Base-by-base conservation (phyloP, 73 alveolate species). In the Effrenium voratum region DNA sequence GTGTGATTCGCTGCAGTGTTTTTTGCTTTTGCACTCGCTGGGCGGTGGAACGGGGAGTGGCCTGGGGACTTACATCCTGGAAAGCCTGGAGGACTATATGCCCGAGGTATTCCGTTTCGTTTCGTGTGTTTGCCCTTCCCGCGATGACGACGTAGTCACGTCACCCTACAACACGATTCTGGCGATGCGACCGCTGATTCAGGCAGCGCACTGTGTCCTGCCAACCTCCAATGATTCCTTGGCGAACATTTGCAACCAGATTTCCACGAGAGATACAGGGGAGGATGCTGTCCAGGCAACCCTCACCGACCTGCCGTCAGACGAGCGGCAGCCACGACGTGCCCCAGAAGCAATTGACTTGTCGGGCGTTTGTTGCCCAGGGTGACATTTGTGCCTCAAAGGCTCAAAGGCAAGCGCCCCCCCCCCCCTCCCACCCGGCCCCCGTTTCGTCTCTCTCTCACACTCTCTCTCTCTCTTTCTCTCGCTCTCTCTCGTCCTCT, bases 11-110 rank as follows among this genome's bases (percentile, higher is more conserved):
- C 99, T 99, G 44, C 99, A 99, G 95, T 99, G 99, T 59, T 99
- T 99, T 95, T 99, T 99, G 99, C 98, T 99, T 66, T 92, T 99
- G 57, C 99, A 99, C 98, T 99, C 99, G 16, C 99, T 99, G 59
- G 99, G 99, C 30, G 99, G 99, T 50, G 99, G 99, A 15, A 99
- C 99, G 55, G 99, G 99, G 24, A 99, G 99, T 50, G 99, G 99
- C 24, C 99, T 99, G 60, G 99, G 99, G 45, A 98, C 99, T 57
- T 99, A 99, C 99, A 99, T 99, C 41, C 94, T 99, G 57, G 99
- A 99, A 57, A 57, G 85, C 80, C 77, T 98, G 34, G 99, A 98
- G 45, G 99, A 98, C 52, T 36, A 44, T 70, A 66, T 93, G 86
- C 99, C 99, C 43, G 99, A 98, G 63, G 99, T 99, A 46, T 99